Conservation (phyloP, 768 basidiomycete species). For the Gyrodon lividus region DNA sequence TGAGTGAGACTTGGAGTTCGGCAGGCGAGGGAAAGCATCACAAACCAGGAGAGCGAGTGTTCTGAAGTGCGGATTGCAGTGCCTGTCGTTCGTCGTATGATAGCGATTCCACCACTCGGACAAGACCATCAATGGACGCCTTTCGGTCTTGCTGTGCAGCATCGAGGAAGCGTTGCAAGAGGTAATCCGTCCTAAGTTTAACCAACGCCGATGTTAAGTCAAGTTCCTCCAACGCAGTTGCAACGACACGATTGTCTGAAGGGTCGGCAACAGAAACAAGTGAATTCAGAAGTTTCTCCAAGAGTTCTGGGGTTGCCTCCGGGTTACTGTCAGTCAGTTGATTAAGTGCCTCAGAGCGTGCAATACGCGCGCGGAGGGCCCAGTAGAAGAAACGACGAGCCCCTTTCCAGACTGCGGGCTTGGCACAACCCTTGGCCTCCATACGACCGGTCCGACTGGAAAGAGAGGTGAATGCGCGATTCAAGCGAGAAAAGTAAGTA, state of each 20-base stretch:
- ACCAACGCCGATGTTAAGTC: conserved; percentile 62
- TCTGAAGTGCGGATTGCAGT: conserved; percentile 62
- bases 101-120: conserved; percentile 70
- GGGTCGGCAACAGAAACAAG: conserved; percentile 54
- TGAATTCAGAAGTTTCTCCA: conserved; percentile 59
- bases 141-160: conserved; percentile 75
- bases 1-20: conserved; percentile 4
- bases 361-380: conserved; percentile 82
- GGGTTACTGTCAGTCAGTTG: conserved; percentile 72
- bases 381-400: conserved; percentile 92
- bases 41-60: conserved; percentile 58
- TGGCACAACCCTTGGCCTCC: conserved; percentile 97
- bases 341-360: conserved; percentile 61
- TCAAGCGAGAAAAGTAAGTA: conserved; percentile 13
- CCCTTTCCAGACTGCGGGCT: conserved; percentile 82
- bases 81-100: conserved; percentile 68
- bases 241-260: conserved; percentile 55
- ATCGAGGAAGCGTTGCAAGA: conserved; percentile 63
- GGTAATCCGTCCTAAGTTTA: conserved; percentile 67
- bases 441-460: conserved; percentile 87
- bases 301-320: conserved; percentile 63
- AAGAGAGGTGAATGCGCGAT: conserved; percentile 6
- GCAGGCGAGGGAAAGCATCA: conserved; percentile 9
- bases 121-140: conserved; percentile 70
- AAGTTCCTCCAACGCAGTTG: conserved; percentile 67